A percentile compares a stretch with the other conserved stretches of the same genome.
These are phyloP conservation scores for Microsporum ferrugineum DNA, from an alignment of 2,329 filamentous ascomycete genomes.

Conservation along the genomic window DNA sequence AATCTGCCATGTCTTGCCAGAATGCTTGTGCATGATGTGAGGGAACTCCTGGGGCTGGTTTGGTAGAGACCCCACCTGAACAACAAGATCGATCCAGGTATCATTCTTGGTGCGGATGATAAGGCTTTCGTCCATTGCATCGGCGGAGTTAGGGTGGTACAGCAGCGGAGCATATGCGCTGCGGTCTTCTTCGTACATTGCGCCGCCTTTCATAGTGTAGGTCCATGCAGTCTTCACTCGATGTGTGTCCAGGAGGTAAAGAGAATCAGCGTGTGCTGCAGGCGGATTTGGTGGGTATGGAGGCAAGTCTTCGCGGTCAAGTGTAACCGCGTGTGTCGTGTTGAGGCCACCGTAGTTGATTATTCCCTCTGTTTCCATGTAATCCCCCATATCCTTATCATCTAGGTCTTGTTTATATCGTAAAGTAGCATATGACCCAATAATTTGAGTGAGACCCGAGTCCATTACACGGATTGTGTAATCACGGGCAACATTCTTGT, in stretches of 20 bases:
- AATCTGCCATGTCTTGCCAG: slow-evolving; percentile 36
- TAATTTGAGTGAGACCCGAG: slow-evolving; percentile 40
- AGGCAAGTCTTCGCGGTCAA: not conserved
- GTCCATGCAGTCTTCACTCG: not conserved
- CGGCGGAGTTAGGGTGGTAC: slow-evolving; percentile 19
- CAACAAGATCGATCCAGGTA: slow-evolving; percentile 29
- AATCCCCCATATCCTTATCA: not conserved
- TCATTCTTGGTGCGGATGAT: slow-evolving; percentile 26
- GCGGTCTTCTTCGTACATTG: not conserved
- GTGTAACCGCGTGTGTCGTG: not conserved
- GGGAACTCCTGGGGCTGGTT: slow-evolving; percentile 15
- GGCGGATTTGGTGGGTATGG: slow-evolving; percentile 38
- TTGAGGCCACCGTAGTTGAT: not conserved
- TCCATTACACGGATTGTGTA: slow-evolving; percentile 41
- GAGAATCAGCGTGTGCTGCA: slow-evolving; percentile 15
- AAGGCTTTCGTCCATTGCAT: slow-evolving; percentile 19
- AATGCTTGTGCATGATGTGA: slow-evolving; percentile 41
- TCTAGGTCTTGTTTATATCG: slow-evolving; percentile 26
- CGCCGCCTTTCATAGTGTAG: slow-evolving; percentile 2
- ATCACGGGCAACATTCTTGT: slow-evolving; percentile 26
- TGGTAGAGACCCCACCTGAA: not conserved
- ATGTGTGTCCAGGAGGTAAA: slow-evolving; percentile 24
- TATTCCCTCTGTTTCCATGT: not conserved
- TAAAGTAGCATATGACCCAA: slow-evolving; percentile 42
- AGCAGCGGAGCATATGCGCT: slow-evolving; percentile 22